These are phyloP conservation scores for Acidomyces sp. DNA, from an alignment of 495 filamentous ascomycete species.

Conservation along the genomic window DNA sequence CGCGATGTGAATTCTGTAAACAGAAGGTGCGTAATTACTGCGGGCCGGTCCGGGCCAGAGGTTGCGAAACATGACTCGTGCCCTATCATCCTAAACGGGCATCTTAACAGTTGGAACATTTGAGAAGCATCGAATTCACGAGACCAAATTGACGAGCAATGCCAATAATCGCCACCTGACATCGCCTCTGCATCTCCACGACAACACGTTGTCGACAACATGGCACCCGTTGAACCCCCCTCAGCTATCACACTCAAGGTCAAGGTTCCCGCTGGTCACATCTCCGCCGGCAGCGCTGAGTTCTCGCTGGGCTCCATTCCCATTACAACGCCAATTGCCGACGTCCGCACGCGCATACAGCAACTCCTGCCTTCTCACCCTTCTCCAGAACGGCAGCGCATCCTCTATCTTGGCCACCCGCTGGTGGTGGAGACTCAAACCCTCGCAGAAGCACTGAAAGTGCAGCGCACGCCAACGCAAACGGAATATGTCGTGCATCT, in stretches of 20 bases:
- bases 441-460: conserved; percentile 26
- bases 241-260: conserved; percentile 14
- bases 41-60: no score
- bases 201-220: no score
- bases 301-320: conserved; percentile 10
- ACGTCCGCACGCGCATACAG: conserved; percentile 21
- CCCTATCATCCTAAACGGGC: no score
- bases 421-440: conserved; percentile 27
- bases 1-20: no score
- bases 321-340: conserved; percentile 8
- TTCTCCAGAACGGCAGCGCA: conserved; percentile 27
- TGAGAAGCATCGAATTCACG: no score
- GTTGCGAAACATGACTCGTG: no score
- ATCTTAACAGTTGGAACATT: no score
- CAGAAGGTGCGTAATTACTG: no score
- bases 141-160: no score
- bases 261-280: conserved; percentile 18
- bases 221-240: conserved; percentile 12
- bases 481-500: conserved; percentile 20
- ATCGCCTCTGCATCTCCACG: no score
- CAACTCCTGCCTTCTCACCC: conserved; percentile 23
- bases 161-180: no score
- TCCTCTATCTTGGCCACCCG: conserved; percentile 31
- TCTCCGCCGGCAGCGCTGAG: conserved; percentile 6
- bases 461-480: conserved; percentile 12